These are phyloP conservation scores for Lavandula angustifolia DNA, from an alignment of 257 asterid genomes.

Conservation along the genomic window DNA sequence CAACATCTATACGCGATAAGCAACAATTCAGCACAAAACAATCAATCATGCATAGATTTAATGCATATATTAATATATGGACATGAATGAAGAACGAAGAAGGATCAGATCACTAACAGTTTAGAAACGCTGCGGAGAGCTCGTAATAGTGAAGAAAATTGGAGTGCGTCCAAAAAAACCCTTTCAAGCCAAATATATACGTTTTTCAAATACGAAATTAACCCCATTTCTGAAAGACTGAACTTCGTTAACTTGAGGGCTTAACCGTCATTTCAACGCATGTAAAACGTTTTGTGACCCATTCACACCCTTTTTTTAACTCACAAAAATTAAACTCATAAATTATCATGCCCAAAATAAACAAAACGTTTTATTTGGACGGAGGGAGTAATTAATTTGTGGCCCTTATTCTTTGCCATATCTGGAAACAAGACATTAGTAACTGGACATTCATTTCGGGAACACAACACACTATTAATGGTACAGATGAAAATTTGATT, in stretches of 20 bases:
- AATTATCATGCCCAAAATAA: too few species aligned
- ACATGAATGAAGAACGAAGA: neutral
- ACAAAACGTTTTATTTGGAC: too few species aligned
- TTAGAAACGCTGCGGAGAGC: neutral
- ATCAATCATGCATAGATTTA: neutral
- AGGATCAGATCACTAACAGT: conserved; percentile 3
- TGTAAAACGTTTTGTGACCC: too few species aligned
- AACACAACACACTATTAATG: too few species aligned
- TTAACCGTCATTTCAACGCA: neutral
- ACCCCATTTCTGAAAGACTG: neutral
- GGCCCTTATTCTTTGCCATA: too few species aligned
- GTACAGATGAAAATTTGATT: too few species aligned
- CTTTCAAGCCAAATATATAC: conserved; percentile 14
- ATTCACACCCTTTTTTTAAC: too few species aligned
- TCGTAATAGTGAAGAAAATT: neutral
- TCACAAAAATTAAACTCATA: too few species aligned
- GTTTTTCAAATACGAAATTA: neutral
- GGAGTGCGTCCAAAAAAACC: conserved; percentile 1
- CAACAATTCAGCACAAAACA: neutral
- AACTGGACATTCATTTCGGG: too few species aligned
- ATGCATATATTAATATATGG: neutral
- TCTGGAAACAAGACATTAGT: too few species aligned
- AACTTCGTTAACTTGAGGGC: neutral
- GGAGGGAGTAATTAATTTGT: too few species aligned
- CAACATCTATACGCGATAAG: too few species aligned